Conservation (phyloP, 352 stramenopile species). For the Globisporangium recalcitrans region DNA sequence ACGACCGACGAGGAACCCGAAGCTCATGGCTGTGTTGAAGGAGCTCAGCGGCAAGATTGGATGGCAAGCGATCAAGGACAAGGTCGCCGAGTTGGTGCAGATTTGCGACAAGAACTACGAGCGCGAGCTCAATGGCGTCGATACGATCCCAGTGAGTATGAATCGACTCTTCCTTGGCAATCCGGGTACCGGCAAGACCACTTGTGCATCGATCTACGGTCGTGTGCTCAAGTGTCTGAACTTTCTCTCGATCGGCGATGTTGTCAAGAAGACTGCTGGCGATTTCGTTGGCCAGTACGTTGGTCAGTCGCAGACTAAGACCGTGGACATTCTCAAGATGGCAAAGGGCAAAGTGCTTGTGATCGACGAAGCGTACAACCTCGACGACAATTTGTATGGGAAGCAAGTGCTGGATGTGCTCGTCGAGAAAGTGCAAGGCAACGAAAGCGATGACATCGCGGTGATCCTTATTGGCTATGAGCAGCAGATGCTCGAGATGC, state of each 20-base stretch:
- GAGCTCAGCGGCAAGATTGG: conserved; percentile 77
- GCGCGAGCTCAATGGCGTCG: conserved; percentile 61
- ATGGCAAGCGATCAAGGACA: conserved; percentile 74
- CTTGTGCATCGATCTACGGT: conserved; percentile 84
- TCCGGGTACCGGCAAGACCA: conserved; percentile 91
- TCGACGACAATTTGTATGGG: conserved; percentile 64
- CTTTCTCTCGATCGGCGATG: conserved; percentile 87
- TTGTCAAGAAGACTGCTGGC: conserved; percentile 82
- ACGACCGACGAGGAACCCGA: conserved; percentile 67
- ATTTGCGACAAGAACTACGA: conserved; percentile 84
- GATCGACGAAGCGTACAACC: conserved; percentile 93
- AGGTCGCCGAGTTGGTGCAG: conserved; percentile 62
- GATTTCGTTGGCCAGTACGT: conserved; percentile 84
- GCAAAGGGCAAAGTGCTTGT: conserved; percentile 88
- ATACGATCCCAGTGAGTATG: conserved; percentile 56
- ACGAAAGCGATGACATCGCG: conserved; percentile 85
- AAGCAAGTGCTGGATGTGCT: conserved; percentile 85
- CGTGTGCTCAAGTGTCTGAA: conserved; percentile 83
- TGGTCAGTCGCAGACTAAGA: conserved; percentile 88
- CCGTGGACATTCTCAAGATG: conserved; percentile 70
- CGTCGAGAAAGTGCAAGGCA: conserved; percentile 89
- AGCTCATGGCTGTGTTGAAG: conserved; percentile 41
- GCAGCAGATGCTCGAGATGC: conserved; percentile 88
- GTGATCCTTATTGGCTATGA: conserved; percentile 91
- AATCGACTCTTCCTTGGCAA: conserved; percentile 91